A percentile compares a stretch with the other conserved stretches of the same genome.
phyloP scores from a whole-genome alignment of 2,329 filamentous ascomycete species.

The Curvularia spicifera region DNA sequence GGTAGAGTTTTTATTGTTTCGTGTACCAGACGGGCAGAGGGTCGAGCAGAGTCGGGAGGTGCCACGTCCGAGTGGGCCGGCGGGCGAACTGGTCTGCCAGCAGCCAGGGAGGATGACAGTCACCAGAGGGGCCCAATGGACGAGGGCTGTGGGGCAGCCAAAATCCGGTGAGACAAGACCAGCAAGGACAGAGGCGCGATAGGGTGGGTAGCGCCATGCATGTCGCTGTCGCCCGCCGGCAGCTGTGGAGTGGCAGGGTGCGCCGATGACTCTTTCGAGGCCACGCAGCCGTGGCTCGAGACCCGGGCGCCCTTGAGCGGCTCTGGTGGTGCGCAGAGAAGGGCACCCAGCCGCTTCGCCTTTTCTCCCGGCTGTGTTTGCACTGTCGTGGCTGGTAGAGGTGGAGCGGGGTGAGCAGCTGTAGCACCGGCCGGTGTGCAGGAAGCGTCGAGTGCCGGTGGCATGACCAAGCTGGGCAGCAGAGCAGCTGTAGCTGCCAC shows the following conservation, averaged over 20 bases:
- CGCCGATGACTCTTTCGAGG: constrained; percentile 29
- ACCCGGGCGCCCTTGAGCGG: constrained; percentile 12
- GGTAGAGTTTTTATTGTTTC: neutral
- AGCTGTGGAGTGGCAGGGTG: constrained; percentile 21
- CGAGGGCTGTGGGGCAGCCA: constrained; percentile 26
- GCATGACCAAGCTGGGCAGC: neutral
- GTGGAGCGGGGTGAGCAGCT: neutral
- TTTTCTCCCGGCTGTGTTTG: neutral
- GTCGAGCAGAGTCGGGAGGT: constrained; percentile 11
- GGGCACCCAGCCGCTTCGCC: constrained; percentile 17
- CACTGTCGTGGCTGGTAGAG: constrained; percentile 5
- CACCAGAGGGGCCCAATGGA: constrained; percentile 20
- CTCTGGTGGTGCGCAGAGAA: constrained; percentile 13
- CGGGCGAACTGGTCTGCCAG: constrained; percentile 35
- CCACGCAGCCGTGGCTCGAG: constrained; percentile 15
- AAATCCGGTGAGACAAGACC: constrained; percentile 44
- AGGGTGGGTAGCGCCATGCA: constrained; percentile 25
- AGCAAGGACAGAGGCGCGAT: constrained; percentile 34
- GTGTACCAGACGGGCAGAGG: constrained; percentile 2
- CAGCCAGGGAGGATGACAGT: constrained; percentile 12
- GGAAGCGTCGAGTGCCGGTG: neutral
- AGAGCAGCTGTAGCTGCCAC: too few relatives aligned
- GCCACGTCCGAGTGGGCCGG: constrained; percentile 32
- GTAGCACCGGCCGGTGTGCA: neutral
- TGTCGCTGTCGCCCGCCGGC: constrained; percentile 27